phyloP scores from a whole-genome alignment of 2,329 filamentous ascomycete species.

The Colletotrichum sp. region DNA sequence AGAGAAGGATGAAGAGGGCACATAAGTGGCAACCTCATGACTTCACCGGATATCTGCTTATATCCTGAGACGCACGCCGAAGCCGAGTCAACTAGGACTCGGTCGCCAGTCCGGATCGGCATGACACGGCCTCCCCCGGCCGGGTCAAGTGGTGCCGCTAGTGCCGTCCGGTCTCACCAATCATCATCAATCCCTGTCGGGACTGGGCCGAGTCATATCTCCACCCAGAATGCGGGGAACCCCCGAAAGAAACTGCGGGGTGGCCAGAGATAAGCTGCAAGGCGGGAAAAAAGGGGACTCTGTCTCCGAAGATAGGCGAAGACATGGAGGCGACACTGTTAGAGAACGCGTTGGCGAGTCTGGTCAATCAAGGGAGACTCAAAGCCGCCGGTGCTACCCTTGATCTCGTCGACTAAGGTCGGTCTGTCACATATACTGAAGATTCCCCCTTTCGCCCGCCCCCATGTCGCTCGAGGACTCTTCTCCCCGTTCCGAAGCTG shows the following conservation, averaged over 20 bases:
- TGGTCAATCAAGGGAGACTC: neutral
- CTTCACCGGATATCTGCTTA: neutral
- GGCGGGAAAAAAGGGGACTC: neutral
- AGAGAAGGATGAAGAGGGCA: neutral
- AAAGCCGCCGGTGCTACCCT: neutral
- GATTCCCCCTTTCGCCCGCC: neutral
- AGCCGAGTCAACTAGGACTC: neutral
- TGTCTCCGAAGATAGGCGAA: neutral
- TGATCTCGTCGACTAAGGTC: neutral
- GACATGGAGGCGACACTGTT: neutral
- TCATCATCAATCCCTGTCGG: neutral
- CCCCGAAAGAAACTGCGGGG: neutral
- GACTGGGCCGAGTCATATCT: neutral
- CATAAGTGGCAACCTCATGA: neutral
- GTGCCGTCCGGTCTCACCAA: neutral
- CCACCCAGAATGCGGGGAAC: neutral
- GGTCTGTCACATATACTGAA: neutral
- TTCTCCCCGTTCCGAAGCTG: neutral
- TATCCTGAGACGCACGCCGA: neutral
- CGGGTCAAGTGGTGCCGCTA: neutral
- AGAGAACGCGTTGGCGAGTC: neutral
- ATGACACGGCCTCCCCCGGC: neutral
- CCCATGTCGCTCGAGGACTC: neutral
- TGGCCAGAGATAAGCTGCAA: neutral
- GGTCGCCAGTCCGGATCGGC: neutral